Evolutionary conservation across 108 stramenopile genomes (phyloP).

Genomic region (Nannochloropsis salina): DNA sequence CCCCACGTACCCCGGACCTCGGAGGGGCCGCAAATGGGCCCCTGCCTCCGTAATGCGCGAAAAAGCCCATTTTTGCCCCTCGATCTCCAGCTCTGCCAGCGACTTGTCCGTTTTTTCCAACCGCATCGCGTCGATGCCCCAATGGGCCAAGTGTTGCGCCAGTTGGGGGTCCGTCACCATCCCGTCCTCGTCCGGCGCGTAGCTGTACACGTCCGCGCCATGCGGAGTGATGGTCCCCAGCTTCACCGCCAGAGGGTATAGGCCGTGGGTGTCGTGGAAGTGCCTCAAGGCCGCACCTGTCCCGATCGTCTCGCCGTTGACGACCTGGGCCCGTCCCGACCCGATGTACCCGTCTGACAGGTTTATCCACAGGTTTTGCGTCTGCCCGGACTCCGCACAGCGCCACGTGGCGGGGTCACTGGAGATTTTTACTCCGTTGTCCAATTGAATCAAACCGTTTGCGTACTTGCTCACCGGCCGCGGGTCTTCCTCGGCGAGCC

Average conservation of each 20-base stretch:
- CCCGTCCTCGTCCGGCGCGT: constrained; percentile 94
- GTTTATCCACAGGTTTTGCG: constrained; percentile 96
- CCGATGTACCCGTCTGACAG: constrained; percentile 91
- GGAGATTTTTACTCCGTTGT: constrained; percentile 51
- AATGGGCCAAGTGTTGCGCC: constrained; percentile 74
- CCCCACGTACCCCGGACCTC: constrained; percentile 80
- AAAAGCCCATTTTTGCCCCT: constrained; percentile 73
- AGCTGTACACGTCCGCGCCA: constrained; percentile 91
- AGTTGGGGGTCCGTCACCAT: constrained; percentile 89
- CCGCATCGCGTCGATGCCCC: constrained; percentile 71
- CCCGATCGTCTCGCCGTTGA: constrained; percentile 95
- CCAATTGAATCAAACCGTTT: constrained; percentile 48
- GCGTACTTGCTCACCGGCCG: constrained; percentile 56
- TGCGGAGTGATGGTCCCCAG: constrained; percentile 93
- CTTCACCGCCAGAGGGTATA: constrained; percentile 85
- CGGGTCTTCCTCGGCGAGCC: constrained; percentile 69
- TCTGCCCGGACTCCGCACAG: constrained; percentile 49
- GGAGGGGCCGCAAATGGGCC: constrained; percentile 66
- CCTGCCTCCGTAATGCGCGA: constrained; percentile 87
- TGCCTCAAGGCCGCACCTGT: constrained; percentile 90
- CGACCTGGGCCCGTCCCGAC: constrained; percentile 70
- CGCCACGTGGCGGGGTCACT: constrained; percentile 58
- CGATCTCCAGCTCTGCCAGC: constrained; percentile 92
- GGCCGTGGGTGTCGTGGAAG: constrained; percentile 71
- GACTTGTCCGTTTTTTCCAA: constrained; percentile 89